These are phyloP conservation scores for Hypsizygus marmoreus DNA, from an alignment of 768 basidiomycete genomes.

Conservation along the genomic window DNA sequence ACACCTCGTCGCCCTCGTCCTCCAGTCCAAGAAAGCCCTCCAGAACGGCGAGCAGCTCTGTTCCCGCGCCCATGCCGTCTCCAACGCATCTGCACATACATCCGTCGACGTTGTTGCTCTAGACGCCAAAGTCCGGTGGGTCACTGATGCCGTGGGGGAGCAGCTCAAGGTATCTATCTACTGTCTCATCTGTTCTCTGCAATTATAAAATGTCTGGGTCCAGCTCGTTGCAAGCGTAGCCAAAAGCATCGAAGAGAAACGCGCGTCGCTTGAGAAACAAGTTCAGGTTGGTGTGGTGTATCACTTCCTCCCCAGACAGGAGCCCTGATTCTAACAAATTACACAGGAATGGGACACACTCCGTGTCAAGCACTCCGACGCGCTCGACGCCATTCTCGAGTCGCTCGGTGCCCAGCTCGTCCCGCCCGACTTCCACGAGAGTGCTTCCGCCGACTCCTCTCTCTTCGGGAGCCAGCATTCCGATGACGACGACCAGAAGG, in stretches of 20 bases:
- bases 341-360: constrained; percentile 77
- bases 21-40: constrained; percentile 82
- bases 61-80: constrained; percentile 59
- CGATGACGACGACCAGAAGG: constrained; percentile 35
- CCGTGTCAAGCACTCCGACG: constrained; percentile 58
- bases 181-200: neutral
- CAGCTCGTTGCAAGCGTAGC: constrained; percentile 78
- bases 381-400: constrained; percentile 72
- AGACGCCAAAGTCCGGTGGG: constrained; percentile 81
- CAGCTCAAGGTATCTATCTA: constrained; percentile 65
- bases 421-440: constrained; percentile 76
- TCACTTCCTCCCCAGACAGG: too few species aligned
- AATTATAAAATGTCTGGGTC: too few species aligned
- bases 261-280: constrained; percentile 56
- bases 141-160: constrained; percentile 70
- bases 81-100: constrained; percentile 65
- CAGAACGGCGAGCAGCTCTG: constrained; percentile 79
- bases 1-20: constrained; percentile 72
- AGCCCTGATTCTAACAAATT: too few species aligned
- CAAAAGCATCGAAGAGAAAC: constrained; percentile 74
- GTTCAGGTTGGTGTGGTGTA: constrained; percentile 58
- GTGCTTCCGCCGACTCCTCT: constrained; percentile 60
- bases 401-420: constrained; percentile 72
- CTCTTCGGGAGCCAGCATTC: constrained; percentile 80
- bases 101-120: constrained; percentile 74